Evolutionary conservation across 257 asterid species (phyloP).

Genomic region (Lycium barbarum): DNA sequence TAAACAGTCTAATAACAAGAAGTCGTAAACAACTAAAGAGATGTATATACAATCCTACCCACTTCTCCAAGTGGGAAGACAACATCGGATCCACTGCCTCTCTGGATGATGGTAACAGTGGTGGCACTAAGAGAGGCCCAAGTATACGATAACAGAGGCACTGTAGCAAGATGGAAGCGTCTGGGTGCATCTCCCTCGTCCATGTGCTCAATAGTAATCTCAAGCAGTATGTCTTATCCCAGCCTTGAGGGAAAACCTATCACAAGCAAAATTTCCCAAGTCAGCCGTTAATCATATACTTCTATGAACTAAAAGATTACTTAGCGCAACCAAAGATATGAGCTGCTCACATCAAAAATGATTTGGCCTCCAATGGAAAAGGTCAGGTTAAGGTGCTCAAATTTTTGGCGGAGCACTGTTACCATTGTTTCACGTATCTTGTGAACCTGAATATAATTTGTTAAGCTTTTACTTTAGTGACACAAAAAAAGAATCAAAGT

Average conservation of each 20-base stretch:
- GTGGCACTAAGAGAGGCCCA: no score
- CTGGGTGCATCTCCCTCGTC: no score
- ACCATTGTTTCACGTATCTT: slow-evolving; percentile 85
- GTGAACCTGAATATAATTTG: slow-evolving; percentile 61
- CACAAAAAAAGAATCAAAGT: background rate
- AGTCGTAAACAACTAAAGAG: no score
- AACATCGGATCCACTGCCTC: no score
- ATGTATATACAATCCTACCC: no score
- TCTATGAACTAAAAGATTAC: background rate
- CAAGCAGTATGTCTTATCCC: slow-evolving; percentile 95
- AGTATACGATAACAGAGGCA: no score
- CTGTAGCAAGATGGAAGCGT: no score
- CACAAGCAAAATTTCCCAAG: slow-evolving; percentile 2
- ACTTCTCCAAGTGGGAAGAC: no score
- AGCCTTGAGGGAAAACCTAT: slow-evolving; percentile 93
- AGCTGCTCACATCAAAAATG: slow-evolving; percentile 84
- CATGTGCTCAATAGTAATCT: no score
- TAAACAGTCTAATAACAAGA: no score
- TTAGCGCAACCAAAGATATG: background rate
- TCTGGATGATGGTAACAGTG: no score
- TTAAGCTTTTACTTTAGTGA: background rate
- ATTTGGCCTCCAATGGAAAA: slow-evolving; percentile 96
- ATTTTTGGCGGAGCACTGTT: slow-evolving; percentile 74
- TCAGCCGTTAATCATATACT: background rate
- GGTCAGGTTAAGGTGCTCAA: slow-evolving; percentile 72